Evolutionary conservation across 208 protist genomes (phyloP), one percentile per base, ranked within the genome.

Genomic region (Entamoeba dispar): DNA sequence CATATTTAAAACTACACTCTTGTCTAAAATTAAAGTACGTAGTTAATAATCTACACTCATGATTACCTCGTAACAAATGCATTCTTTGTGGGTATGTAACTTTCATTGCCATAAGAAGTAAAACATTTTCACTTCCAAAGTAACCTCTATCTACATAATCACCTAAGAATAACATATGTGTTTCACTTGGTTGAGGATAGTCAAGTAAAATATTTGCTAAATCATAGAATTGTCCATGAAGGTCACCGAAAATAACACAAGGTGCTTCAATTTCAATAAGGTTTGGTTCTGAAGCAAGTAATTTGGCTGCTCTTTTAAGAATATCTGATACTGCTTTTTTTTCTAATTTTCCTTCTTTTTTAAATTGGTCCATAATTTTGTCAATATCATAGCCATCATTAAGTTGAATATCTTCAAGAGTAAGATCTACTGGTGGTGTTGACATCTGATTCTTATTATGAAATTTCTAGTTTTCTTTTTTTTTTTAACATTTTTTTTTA

Each of bases 1-100:
- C 96, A 94, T 98, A 99, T 94, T 98, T 98, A 49, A 94, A 69
- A 31, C 96, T 91, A 94, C 97, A 98, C 93, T 98, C 97, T 31
- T 97, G 95, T 50, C 98, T 97, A 93, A 98, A 97, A 17, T 96
- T 96, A 94, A 98, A 98, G n/a, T 47, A 93, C 5, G 8, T 8
- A 90, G 92, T 92, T 14, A 94, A 93, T 38, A 49, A 19, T 91
- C 31, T 38, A 57, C 86, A 93, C 52, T 95, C 94, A 91, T 95
- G 94, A 43, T 95, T 95, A 17, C 94, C 94, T 19, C 94, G 38
- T 4, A 95, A 43, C 43, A 95, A 55, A 69, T 92, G 93, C 12
- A 95, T 86, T n/a, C 22, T 91, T 5, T 91, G 38, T 22, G 94
- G 94, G 17, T 91, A 91, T 3, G 8, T 49, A 3, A 95, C 5